Conservation (phyloP, 1,284 basidiomycete genomes). For the Rhodofomes roseus region DNA sequence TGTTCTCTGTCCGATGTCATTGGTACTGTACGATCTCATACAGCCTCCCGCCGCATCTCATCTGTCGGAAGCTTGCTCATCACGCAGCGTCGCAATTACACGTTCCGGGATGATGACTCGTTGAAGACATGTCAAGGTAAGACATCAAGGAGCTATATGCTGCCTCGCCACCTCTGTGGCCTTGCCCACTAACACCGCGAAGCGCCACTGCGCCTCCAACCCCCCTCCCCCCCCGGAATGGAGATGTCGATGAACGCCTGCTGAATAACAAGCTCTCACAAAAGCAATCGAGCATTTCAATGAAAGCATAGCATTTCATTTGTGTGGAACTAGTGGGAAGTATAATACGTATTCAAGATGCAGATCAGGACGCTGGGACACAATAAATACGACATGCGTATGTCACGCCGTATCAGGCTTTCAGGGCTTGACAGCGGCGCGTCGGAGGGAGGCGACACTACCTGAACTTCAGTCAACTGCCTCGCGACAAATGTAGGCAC, state of each 20-base stretch:
- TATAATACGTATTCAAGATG: neutral
- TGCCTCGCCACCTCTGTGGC: too few species aligned
- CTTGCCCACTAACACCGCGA: too few species aligned
- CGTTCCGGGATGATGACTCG: neutral
- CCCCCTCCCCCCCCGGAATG: too few species aligned
- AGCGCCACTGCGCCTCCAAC: too few species aligned
- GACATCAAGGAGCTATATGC: neutral
- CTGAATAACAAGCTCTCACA: too few species aligned
- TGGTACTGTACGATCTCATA: neutral
- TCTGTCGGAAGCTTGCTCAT: neutral
- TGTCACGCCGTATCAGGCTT: neutral
- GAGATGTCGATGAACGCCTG: too few species aligned
- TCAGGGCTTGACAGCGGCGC: neutral
- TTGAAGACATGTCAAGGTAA: neutral
- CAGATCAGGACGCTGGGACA: neutral
- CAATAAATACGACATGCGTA: neutral
- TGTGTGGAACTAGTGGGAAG: too few species aligned
- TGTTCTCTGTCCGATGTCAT: neutral
- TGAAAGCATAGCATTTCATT: too few species aligned
- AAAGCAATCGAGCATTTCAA: too few species aligned
- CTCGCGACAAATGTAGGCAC: neutral
- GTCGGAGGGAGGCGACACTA: neutral
- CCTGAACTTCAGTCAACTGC: neutral
- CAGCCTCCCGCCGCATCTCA: neutral
- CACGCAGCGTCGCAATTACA: neutral